Percentiles rank a stretch among this genome's conserved stretches.
Conservation (phyloP, 805 yeast genomes). For the Kregervanrija pseudodelftensis region DNA sequence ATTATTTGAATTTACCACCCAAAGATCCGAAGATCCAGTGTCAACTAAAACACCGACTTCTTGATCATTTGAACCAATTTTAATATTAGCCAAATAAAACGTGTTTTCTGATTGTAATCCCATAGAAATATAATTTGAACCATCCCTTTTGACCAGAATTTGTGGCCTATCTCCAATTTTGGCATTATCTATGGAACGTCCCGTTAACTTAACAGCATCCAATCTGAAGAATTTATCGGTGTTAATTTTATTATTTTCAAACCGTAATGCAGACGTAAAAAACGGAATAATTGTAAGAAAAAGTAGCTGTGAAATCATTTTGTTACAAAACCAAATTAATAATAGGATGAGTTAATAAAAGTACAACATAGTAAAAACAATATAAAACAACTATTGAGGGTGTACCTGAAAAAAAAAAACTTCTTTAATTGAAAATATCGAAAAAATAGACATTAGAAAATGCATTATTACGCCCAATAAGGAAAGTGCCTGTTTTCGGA, state of each 20-base stretch:
- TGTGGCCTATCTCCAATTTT: conserved; percentile 8
- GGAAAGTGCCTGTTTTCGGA: too few relatives aligned
- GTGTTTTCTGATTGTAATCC: conserved; percentile 31
- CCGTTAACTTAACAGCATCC: conserved; percentile 17
- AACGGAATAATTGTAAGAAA: too few relatives aligned
- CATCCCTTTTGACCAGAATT: conserved; percentile 18
- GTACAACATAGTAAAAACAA: too few relatives aligned
- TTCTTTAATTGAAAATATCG: too few relatives aligned
- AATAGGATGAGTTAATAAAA: too few relatives aligned
- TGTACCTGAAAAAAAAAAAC: too few relatives aligned
- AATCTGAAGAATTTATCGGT: conserved; percentile 13
- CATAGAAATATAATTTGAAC: conserved; percentile 23
- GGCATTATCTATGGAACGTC: conserved; percentile 11
- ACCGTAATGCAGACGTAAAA: too few relatives aligned
- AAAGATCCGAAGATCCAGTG: conserved; percentile 71
- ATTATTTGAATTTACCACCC: conserved; percentile 48
- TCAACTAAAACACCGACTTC: conserved; percentile 54
- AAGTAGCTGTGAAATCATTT: too few relatives aligned
- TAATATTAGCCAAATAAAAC: conserved; percentile 39
- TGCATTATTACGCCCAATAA: too few relatives aligned
- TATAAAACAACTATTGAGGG: too few relatives aligned
- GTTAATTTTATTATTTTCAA: not conserved
- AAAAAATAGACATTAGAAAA: too few relatives aligned
- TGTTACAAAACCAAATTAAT: too few relatives aligned
- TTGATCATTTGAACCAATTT: conserved; percentile 54